These are phyloP conservation scores for Zoysia pacifica DNA, from an alignment of 176 grass and related monocot genomes.

Conservation along the genomic window DNA sequence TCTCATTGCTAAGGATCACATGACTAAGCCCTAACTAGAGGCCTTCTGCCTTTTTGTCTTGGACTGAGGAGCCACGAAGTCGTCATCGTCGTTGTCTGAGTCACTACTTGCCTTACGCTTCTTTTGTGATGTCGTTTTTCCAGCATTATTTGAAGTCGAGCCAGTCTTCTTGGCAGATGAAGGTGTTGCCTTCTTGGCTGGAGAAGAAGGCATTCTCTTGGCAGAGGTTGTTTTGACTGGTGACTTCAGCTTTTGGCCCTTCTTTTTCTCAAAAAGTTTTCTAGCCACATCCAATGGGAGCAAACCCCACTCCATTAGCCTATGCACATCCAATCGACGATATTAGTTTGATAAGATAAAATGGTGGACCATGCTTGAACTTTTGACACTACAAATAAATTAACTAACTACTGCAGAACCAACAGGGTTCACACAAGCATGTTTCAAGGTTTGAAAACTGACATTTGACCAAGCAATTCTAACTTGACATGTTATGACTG, in stretches of 20 bases:
- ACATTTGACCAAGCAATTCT: not conserved
- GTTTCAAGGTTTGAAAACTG: not conserved
- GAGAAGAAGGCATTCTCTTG: conserved; percentile 40
- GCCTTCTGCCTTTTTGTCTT: conserved; percentile 55
- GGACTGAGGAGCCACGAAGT: conserved; percentile 37
- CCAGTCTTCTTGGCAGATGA: conserved; percentile 39
- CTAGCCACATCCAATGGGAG: conserved; percentile 56
- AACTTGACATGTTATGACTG: not conserved
- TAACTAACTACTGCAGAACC: not conserved
- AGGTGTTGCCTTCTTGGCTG: conserved; percentile 34
- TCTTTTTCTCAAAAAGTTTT: conserved; percentile 56
- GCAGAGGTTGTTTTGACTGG: conserved; percentile 45
- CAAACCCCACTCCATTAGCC: conserved; percentile 92
- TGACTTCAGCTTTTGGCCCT: conserved; percentile 56
- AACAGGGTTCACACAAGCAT: not conserved
- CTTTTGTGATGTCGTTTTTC: conserved; percentile 39
- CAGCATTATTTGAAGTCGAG: conserved; percentile 16
- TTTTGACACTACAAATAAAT: conserved; percentile 23
- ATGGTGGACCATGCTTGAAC: not conserved
- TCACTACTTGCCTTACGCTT: conserved; percentile 55
- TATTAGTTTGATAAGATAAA: conserved; percentile 25
- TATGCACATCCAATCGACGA: conserved; percentile 39
- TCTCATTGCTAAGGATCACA: conserved; percentile 3
- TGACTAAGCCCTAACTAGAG: conserved; percentile 46
- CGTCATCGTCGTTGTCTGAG: conserved; percentile 34